Evolutionary conservation across 768 basidiomycete species (phyloP), one percentile per base, ranked within the genome.

Genomic region (Mycena sanguinolenta): DNA sequence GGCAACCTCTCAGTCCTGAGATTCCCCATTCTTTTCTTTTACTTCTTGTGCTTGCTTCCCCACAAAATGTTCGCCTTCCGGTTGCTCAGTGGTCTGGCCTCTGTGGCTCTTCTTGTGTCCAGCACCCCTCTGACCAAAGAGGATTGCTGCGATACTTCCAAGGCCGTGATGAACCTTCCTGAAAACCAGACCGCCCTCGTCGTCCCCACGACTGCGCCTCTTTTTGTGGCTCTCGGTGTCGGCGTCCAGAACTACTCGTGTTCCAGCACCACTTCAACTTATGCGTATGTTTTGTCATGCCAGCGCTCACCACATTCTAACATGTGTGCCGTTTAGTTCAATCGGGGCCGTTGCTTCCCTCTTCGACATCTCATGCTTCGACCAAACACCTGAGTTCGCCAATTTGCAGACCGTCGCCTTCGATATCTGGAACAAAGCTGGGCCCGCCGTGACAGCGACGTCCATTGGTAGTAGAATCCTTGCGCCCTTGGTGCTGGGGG

Each of bases 291-390:
- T n/a, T 1, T 17, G 7, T 17, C 4, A 2, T 57, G 10, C 5
- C 19, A 0, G 30, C 32, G 19, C 8, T n/a, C 14, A 13, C 32
- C 30, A 34, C 19, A 8, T 55, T 19, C 16, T 36, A 5, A 55
- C 38, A n/a, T n/a, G n/a, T n/a, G n/a, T n/a, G n/a, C 14, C 8
- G 16, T 23, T 10, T 19, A 71, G 62, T 73, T 65, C 69, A 12
- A 60, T 70, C 44, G 69, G 69, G 1, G 69, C 69, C 30, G 62
- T 70, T 38, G 69, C 76, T 8, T 81, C 84, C 55, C 73, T 86
- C 17, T 83, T 84, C 75, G 86, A 87, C 70, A 75, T 80, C 54
- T 82, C 83, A 0, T 85, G 85, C 75, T 50, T 84, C 42, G 77
- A 74, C 42, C 54, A 63, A 32, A 73, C 72, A n/a, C 62, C 74